Percentiles rank a stretch among this genome's conserved stretches.
Evolutionary conservation across 306 rosid species (phyloP).

Genomic region (Delonix regia): DNA sequence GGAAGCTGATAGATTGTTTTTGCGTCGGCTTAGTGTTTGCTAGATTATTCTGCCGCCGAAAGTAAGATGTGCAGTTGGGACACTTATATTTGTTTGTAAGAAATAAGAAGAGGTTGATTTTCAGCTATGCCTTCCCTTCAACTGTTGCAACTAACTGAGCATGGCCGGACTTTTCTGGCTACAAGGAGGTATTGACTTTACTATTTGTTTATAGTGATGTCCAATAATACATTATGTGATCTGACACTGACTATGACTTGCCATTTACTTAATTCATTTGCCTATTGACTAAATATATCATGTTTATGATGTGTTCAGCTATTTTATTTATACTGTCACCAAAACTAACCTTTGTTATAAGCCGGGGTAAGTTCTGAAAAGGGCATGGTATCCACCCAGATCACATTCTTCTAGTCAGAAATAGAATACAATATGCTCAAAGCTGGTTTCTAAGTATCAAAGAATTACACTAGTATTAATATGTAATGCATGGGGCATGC

Average conservation of each 20-base stretch:
- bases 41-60: conserved; percentile 39
- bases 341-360: neutral
- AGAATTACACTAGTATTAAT: conserved; percentile 9
- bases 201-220: conserved; percentile 19
- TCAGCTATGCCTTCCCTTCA: conserved; percentile 86
- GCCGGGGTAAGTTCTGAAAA: neutral
- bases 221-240: neutral
- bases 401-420: neutral
- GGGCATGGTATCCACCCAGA: conserved; percentile 26
- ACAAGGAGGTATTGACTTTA: conserved; percentile 73
- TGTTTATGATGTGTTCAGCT: neutral
- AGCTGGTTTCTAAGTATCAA: neutral
- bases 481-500: neutral
- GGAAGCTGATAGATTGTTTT: conserved; percentile 34
- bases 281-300: conserved; percentile 11
- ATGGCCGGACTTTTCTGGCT: conserved; percentile 76
- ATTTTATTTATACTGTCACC: neutral
- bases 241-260: conserved; percentile 23
- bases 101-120: conserved; percentile 41
- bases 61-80: conserved; percentile 36
- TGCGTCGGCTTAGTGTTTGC: conserved; percentile 9
- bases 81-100: conserved; percentile 34
- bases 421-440: neutral
- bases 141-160: conserved; percentile 80
- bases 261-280: conserved; percentile 15